Percentiles rank a stretch among this genome's conserved stretches.
Evolutionary conservation across 78 protist genomes (phyloP).

Genomic region (Thecamonas trahens): DNA sequence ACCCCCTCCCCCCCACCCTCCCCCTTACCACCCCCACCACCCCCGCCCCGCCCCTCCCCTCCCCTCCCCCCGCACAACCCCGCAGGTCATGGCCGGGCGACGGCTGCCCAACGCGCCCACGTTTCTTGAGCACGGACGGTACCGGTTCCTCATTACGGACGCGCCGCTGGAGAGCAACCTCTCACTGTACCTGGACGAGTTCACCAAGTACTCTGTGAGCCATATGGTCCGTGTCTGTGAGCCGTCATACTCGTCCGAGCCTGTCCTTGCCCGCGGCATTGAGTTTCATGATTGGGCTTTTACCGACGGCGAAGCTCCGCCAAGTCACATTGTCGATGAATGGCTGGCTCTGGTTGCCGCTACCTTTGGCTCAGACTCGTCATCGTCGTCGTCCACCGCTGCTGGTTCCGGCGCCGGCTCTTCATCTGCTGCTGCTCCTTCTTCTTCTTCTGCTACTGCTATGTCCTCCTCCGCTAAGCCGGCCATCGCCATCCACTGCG

Average conservation of each 20-base stretch:
- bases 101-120: constrained; percentile 5
- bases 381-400: too few species aligned
- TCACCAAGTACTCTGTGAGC: too few species aligned
- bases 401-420: too few species aligned
- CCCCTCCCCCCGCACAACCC: too few species aligned
- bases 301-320: constrained; percentile 29
- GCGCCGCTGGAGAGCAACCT: constrained; percentile 24
- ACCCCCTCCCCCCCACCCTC: too few species aligned
- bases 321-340: background rate
- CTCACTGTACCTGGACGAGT: background rate
- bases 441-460: too few species aligned
- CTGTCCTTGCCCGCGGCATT: background rate
- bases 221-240: constrained; percentile 32
- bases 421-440: too few species aligned
- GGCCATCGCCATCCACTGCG: constrained; percentile 59
- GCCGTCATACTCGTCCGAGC: constrained; percentile 21
- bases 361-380: background rate
- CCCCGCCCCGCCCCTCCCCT: too few species aligned
- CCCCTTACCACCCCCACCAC: too few species aligned
- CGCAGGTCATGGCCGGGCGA: too few species aligned
- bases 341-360: constrained; percentile 9
- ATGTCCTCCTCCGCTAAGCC: too few species aligned
- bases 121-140: background rate
- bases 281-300: constrained; percentile 25
- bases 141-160: constrained; percentile 23